Base-by-base conservation (phyloP, 306 rosid genomes). In the Bauhinia variegata region DNA sequence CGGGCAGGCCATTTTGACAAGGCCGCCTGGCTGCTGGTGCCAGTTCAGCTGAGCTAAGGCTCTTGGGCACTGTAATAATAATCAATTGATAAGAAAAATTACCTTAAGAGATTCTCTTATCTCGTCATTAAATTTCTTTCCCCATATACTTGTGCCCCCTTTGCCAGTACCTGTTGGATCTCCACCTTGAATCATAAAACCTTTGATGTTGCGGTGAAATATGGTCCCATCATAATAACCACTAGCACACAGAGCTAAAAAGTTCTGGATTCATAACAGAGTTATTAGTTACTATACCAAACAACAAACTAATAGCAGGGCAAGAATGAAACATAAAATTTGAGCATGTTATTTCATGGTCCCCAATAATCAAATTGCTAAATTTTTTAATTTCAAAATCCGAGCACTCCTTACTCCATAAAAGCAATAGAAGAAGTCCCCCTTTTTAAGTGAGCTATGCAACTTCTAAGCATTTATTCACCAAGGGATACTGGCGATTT, bases 131-230 rank as follows among this genome's bases (percentile, higher is more conserved):
- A 88, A 93, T 68, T 93, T 93, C 79, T 89, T 93, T 49, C 97
- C 96, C 99, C 97, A 93, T 30, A 90, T 90, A 32, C 99, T 86
- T 57, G 91, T 90, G 10, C 97, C 99, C 4, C 95, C 97, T 67
- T 90, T 93, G 75, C 96, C 99, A 0, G 99, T 93, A 47, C 99
- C 99, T 41, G 97, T 84, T 50, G 97, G 97, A 51, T 93, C 99
- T 55, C 99, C 99, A 33, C 99, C 99, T 90, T 93, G 99, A 65
- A 93, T 93, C 97, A 93, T 93, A 54, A 93, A 93, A 15, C 97
- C 99, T 69, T 93, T 93, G 39, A 93, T 90, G 64, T 90, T 93
- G 73, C 99, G 91, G 69, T 93, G 96, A 74, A 93, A 93, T 79
- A 93, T 71, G 54, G 99, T 93, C 68, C 97, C 95, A 78, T 93